These are phyloP conservation scores for Umbelopsis sp. DNA, from an alignment of 371 early-diverging fungal genomes.

Conservation along the genomic window DNA sequence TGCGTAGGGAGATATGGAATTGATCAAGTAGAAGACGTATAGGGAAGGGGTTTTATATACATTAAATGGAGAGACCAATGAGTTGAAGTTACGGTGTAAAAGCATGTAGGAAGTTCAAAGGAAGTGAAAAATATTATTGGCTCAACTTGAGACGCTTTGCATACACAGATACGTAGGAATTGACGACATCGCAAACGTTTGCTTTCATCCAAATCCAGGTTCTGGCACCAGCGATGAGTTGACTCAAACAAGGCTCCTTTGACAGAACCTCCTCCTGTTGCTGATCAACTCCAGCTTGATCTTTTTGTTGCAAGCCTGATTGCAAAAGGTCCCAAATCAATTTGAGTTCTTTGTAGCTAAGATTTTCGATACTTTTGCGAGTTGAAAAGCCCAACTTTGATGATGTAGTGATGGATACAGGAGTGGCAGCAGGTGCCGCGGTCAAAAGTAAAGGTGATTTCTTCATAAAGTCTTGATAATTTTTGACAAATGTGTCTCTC, in stretches of 20 bases:
- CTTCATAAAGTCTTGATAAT: conserved; percentile 1
- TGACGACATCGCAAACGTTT: conserved; percentile 12
- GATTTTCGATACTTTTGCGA: conserved; percentile 5
- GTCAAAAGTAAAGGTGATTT: background rate
- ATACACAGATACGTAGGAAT: background rate
- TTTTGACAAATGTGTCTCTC: conserved; percentile 25
- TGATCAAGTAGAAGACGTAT: background rate
- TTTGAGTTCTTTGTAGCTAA: conserved; percentile 10
- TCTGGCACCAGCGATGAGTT: background rate
- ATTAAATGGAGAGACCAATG: background rate
- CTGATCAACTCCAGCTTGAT: background rate
- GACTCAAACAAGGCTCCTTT: too few species aligned
- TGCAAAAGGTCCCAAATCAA: conserved; percentile 16
- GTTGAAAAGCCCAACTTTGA: background rate
- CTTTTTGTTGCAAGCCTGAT: background rate
- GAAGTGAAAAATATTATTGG: background rate
- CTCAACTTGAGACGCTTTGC: background rate
- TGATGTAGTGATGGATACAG: background rate
- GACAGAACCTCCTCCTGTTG: background rate
- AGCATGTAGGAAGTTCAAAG: background rate
- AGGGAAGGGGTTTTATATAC: background rate
- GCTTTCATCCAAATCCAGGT: conserved; percentile 9
- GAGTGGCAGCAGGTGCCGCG: background rate
- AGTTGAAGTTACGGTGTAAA: background rate
- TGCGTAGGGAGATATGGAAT: background rate